Evolutionary conservation across 139 green algal species (phyloP).

Genomic region (Cymbomonas tetramitiformis): DNA sequence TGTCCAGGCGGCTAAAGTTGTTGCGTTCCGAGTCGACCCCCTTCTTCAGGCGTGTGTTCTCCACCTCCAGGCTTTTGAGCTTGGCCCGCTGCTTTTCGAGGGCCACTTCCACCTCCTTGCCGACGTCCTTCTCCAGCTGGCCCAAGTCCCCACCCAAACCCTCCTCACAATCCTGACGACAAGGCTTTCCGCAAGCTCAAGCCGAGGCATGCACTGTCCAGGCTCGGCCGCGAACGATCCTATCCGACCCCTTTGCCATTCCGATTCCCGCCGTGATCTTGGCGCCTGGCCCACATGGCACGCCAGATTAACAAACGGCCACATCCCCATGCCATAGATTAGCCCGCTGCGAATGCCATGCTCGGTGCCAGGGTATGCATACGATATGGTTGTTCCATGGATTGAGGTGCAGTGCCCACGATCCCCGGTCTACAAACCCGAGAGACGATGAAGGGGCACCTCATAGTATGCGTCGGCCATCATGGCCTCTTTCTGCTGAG

Average conservation of each 20-base stretch:
- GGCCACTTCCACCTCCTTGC: slow-evolving; percentile 44
- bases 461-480: no score
- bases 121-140: slow-evolving; percentile 50
- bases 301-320: background rate
- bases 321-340: no score
- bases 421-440: no score
- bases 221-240: background rate
- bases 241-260: background rate
- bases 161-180: no score
- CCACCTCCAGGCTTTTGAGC: slow-evolving; percentile 11
- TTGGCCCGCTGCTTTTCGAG: slow-evolving; percentile 21
- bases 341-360: no score
- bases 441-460: no score
- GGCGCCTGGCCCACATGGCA: background rate
- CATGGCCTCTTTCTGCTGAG: no score
- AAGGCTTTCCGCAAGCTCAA: no score
- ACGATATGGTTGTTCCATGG: no score
- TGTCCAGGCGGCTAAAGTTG: slow-evolving; percentile 1
- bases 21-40: background rate
- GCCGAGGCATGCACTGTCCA: background rate
- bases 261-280: background rate
- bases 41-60: slow-evolving; percentile 21
- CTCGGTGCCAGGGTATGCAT: no score
- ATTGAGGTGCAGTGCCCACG: no score
- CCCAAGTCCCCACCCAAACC: slow-evolving; percentile 70